Conservation (phyloP, 768 basidiomycete species). For the Candolleomyces aberdarensis region DNA sequence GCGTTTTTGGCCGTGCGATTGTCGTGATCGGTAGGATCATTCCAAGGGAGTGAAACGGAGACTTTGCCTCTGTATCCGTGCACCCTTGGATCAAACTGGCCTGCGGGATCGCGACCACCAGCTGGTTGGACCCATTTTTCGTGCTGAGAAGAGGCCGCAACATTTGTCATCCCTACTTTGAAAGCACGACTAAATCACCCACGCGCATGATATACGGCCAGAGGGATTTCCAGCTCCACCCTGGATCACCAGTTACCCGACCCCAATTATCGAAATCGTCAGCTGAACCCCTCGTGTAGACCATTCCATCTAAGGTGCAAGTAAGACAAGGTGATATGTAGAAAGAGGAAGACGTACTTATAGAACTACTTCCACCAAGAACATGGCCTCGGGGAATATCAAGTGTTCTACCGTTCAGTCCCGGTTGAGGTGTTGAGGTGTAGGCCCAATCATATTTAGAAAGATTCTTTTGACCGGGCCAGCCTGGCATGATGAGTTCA, state of each 20-base stretch:
- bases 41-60: neutral
- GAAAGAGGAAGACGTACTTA: slow-evolving; percentile 9
- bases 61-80: slow-evolving; percentile 9
- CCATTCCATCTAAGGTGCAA: slow-evolving; percentile 18
- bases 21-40: slow-evolving; percentile 9
- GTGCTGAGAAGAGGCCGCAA: neutral
- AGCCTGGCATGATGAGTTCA: neutral
- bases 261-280: slow-evolving; percentile 34
- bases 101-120: slow-evolving; percentile 9
- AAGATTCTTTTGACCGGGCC: neutral
- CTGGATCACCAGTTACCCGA: slow-evolving; percentile 22
- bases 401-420: slow-evolving; percentile 7
- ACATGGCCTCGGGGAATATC: slow-evolving; percentile 7
- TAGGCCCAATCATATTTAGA: slow-evolving; percentile 14
- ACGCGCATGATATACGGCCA: slow-evolving; percentile 24
- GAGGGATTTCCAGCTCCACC: slow-evolving; percentile 31
- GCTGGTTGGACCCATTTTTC: slow-evolving; percentile 2
- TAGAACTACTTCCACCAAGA: slow-evolving; percentile 15
- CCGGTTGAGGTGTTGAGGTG: slow-evolving; percentile 9
- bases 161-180: neutral
- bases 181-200: neutral
- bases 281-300: slow-evolving; percentile 30
- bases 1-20: neutral
- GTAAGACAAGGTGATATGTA: neutral
- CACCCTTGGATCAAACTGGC: slow-evolving; percentile 9